Evolutionary conservation across 345 rosid species (phyloP).

Genomic region (Cochlearia excelsa): DNA sequence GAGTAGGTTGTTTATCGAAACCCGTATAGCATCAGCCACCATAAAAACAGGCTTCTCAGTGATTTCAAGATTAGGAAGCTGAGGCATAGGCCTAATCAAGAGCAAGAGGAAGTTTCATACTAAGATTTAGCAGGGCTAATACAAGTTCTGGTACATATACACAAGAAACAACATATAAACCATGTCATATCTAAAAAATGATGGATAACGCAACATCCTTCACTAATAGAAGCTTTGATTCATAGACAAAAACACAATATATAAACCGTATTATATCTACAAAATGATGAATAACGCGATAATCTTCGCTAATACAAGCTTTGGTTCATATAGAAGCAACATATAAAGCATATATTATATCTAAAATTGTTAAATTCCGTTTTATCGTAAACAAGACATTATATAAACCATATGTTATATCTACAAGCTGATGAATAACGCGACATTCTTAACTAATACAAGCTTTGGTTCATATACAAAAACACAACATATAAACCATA

Average conservation of each 20-base stretch:
- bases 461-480: too few relatives aligned
- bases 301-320: too few relatives aligned
- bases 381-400: too few relatives aligned
- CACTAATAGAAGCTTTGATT: neutral
- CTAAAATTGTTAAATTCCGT: too few relatives aligned
- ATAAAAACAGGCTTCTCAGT: constrained; percentile 53
- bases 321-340: too few relatives aligned
- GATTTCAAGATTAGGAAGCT: constrained; percentile 82
- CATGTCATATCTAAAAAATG: neutral
- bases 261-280: too few relatives aligned
- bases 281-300: too few relatives aligned
- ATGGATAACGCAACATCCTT: neutral
- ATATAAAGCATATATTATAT: too few relatives aligned
- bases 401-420: too few relatives aligned
- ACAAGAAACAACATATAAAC: neutral
- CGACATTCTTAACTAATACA: too few relatives aligned
- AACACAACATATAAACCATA: too few relatives aligned
- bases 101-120: neutral
- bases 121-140: neutral
- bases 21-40: constrained; percentile 45
- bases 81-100: constrained; percentile 76
- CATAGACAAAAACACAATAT: neutral
- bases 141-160: neutral
- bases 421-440: too few relatives aligned
- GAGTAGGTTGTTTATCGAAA: constrained; percentile 45